These are phyloP conservation scores for Boletus sp. DNA, from an alignment of 1,284 basidiomycete genomes.

Conservation along the genomic window DNA sequence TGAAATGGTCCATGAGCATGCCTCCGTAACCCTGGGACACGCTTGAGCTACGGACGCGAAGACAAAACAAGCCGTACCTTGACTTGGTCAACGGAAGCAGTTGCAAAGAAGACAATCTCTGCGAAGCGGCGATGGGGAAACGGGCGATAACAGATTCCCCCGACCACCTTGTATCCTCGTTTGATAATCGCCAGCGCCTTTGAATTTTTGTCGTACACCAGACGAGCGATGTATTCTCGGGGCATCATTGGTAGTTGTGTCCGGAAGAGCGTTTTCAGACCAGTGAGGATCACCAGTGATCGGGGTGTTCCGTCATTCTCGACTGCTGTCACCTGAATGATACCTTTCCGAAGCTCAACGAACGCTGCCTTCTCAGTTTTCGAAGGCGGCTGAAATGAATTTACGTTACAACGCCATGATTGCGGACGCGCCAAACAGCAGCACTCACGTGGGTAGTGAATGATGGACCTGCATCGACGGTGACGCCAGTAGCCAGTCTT, in stretches of 20 bases:
- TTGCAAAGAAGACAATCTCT: conserved; percentile 99
- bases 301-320: conserved; percentile 78
- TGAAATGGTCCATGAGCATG: conserved; percentile 99
- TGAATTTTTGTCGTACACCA: conserved; percentile 93
- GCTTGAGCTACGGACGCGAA: background rate
- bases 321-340: conserved; percentile 86
- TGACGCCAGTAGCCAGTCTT: conserved; percentile 74
- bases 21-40: conserved; percentile 85
- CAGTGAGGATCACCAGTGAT: conserved; percentile 84
- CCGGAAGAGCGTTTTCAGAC: conserved; percentile 95
- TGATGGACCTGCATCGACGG: conserved; percentile 61
- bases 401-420: background rate
- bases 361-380: conserved; percentile 76
- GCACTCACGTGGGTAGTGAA: conserved; percentile 46
- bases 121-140: conserved; percentile 95
- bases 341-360: conserved; percentile 76
- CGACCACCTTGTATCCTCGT: conserved; percentile 92
- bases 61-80: conserved; percentile 57
- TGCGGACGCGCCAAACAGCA: background rate
- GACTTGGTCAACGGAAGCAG: conserved; percentile 94
- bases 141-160: conserved; percentile 96
- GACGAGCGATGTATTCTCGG: conserved; percentile 93
- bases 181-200: conserved; percentile 94
- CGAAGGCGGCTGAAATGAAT: conserved; percentile 41
- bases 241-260: conserved; percentile 99